Percentiles rank a stretch among this genome's conserved stretches.
Evolutionary conservation across 495 filamentous ascomycete species (phyloP).

Genomic region (Lepraria neglecta): DNA sequence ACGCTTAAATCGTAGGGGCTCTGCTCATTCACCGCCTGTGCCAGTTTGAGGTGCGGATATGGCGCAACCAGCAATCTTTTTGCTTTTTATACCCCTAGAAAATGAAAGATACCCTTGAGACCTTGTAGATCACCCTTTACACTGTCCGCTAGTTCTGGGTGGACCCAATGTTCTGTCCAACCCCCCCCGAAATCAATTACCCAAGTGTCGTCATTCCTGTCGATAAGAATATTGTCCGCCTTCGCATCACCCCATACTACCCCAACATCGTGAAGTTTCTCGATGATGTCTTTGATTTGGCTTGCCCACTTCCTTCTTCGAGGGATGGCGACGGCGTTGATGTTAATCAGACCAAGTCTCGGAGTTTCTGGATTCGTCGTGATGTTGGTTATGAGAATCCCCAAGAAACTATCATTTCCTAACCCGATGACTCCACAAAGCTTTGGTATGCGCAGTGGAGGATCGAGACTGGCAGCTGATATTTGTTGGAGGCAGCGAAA

Average conservation of each 20-base stretch:
- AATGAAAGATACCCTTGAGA: neutral
- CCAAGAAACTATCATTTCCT: neutral
- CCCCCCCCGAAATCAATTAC: constrained; percentile 45
- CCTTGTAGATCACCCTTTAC: constrained; percentile 39
- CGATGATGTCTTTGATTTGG: neutral
- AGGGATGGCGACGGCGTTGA: no score
- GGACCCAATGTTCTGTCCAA: constrained; percentile 42
- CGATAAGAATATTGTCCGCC: constrained; percentile 42
- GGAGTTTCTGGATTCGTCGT: neutral
- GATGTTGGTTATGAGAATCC: neutral
- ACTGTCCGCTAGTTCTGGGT: constrained; percentile 35
- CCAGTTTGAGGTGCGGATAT: no score
- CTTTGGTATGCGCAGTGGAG: no score
- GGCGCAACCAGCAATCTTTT: no score
- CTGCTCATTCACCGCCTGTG: no score
- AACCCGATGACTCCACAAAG: no score
- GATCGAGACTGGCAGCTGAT: no score
- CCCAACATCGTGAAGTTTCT: neutral
- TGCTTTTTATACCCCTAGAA: no score
- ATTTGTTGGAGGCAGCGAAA: no score
- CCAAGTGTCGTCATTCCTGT: constrained; percentile 38
- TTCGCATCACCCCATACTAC: constrained; percentile 44
- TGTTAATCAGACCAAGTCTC: neutral
- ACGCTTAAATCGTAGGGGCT: no score
- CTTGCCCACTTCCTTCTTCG: neutral